Evolutionary conservation across 1,139 yeast genomes (phyloP), one percentile per base, ranked within the genome.

Genomic region (Lodderomyces beijingensis): DNA sequence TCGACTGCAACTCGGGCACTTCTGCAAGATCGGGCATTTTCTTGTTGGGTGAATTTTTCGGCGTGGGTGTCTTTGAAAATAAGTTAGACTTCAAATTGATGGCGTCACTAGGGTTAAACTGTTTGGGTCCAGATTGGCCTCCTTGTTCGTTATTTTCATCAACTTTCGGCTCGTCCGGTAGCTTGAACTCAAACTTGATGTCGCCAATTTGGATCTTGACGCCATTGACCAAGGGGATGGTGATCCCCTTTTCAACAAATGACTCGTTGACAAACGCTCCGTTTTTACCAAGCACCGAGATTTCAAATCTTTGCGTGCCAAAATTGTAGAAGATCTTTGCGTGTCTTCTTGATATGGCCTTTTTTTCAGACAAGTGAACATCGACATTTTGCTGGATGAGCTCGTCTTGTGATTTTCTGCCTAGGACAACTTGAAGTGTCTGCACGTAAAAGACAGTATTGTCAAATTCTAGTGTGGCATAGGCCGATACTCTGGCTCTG

Each of bases 261-360:
- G 67, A 66, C 46, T 88, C 95, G 56, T 89, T 91, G 3, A 91
- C 95, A 64, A 89, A 91, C 1, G 96, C 96, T 21, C 98, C 98
- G 53, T 91, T 91, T 47, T 95, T 72, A 15, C 98, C 98, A 45
- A 88, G 66, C 3, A 91, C 88, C 8, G 94, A 81, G 27, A 91
- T 60, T 58, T 89, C 97, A 51, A 89, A 91, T 44, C 94, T 62
- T 52, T 88, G 96, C 4, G 94, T 86, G 4, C 96, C 96, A 59
- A 91, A 91, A 53, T 91, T 89, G 61, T 89, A 91, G 53, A 88
- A 89, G 14, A 91, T 88, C 55, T 86, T 88, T 4, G 97, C 97
- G 55, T 91, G 98, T 38, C 88, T 68, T 51, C 97, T 66, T 6
- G 96, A 87, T 16, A 89, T 87, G 10, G 96, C 95, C 61, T 89